Percentiles rank a stretch among this genome's conserved stretches.
Evolutionary conservation across 306 rosid genomes (phyloP).

Genomic region (Prosopis cineraria): DNA sequence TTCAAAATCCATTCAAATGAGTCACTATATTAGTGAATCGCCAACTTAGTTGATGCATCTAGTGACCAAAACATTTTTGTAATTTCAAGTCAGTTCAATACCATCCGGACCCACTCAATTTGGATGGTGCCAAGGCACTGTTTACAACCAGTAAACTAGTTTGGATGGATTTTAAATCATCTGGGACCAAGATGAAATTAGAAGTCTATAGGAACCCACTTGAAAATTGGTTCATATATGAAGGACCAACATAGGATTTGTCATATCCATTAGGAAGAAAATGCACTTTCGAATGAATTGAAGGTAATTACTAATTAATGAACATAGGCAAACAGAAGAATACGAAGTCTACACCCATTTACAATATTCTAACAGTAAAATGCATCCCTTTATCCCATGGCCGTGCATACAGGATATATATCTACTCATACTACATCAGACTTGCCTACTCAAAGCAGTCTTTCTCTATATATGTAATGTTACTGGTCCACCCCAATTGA

Average conservation of each 20-base stretch:
- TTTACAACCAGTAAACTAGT: not conserved
- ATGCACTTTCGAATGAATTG: not conserved
- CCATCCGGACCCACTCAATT: not conserved
- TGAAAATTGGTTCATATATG: not conserved
- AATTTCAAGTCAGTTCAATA: not conserved
- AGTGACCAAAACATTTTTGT: not conserved
- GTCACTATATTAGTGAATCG: not conserved
- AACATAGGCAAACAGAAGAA: constrained; percentile 3
- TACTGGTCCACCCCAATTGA: not conserved
- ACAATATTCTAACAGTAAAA: constrained; percentile 12
- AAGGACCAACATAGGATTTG: not conserved
- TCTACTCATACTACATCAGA: not conserved
- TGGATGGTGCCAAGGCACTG: not conserved
- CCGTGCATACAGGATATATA: not conserved
- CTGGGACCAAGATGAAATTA: not conserved
- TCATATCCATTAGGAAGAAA: not conserved
- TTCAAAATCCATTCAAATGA: not conserved
- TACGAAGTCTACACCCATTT: not conserved
- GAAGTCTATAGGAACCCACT: not conserved
- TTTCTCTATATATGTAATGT: not conserved
- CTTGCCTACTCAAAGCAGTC: not conserved
- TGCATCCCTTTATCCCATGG: constrained; percentile 5
- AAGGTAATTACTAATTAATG: not conserved
- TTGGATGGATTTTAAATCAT: not conserved
- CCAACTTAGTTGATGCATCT: not conserved